Evolutionary conservation across 495 filamentous ascomycete species (phyloP), one percentile per base, ranked within the genome.

Genomic region (Hypoxylon subgilvum): DNA sequence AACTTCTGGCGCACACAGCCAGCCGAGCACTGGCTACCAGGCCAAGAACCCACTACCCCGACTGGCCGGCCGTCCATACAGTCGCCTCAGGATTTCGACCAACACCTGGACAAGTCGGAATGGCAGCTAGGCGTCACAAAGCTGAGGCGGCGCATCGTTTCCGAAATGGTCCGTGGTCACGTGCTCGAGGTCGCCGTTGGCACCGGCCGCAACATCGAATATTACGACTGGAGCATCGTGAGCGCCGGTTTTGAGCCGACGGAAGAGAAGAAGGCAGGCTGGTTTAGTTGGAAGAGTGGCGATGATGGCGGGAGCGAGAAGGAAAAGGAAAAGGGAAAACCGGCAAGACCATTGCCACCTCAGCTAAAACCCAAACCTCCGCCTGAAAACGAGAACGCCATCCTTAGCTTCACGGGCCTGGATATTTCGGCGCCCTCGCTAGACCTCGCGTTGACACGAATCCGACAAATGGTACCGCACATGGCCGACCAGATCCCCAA

Each of bases 151-250:
- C 73, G 79, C 42, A 76, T 97, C 4, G 80, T 84, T 4, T 65
- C 72, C 13, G 71, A 79, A 47, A 47, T 57, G 41, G 91, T 86
- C 6, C 74, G 77, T 12, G 94, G 95, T 1, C 76, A 97, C 70
- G 92, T 97, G 4, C 79, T 96, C 14, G 95, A 98, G 70, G 86
- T 92, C 9, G 89, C 89, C 43, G 88, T 89, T 32, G 95, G 94
- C 16, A 96, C 95, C n/a, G 94, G 95, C 0, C 77, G 93, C 32
- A 98, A 97, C 67, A 67, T 89, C 23, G 75, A 80, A 17, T 96
- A 85, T 73, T 97, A 95, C 70, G 71, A 74, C 57, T 82, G 77
- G 76, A 66, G 65, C 45, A 67, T 57, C 22, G 44, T 77, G 0
- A 61, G 57, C 1, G 55, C 54, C n/a, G 61, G 59, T 14, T 46